Evolutionary conservation across 306 rosid species (phyloP), one percentile per base, ranked within the genome.

Genomic region (Sphenostylis stenocarpa): DNA sequence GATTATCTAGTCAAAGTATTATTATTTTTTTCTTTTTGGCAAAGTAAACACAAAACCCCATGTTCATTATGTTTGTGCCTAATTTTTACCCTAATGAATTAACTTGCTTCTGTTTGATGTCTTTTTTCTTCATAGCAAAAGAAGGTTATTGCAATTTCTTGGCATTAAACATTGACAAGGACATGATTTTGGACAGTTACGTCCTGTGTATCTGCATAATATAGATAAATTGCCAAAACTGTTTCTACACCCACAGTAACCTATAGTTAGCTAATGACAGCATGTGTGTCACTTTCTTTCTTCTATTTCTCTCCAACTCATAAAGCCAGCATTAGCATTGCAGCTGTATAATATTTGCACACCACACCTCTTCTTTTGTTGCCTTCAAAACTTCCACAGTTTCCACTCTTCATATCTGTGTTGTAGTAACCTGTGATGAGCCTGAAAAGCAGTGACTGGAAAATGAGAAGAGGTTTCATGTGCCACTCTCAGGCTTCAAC

Each of bases 401-500:
- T 34, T 36, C 26, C 26, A 16, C 66, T 62, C 67, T 69, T 62
- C 39, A 17, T 41, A 41, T 74, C 67, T n/a, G 48, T 64, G 38
- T 45, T 55, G 24, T 47, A 38, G 34, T 73, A 61, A 14, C 5
- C 38, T 68, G 38, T 34, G 44, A 87, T 83, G 87, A 91, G 67
- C 70, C 62, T 67, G 82, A 87, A 83, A 70, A 80, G 26, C 66
- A 71, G 64, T 63, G 51, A 69, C 64, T 56, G 62, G 79, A 89
- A 76, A 53, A 82, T 85, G 81, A 78, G 81, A 61, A 77, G 70
- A 12, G 96, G 92, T 2, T 93, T 93, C 84, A 91, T 84, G 97
- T 93, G 98, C 83, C 97, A 87, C 16, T 88, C 94, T 67, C 84
- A 77, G n/a, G 90, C 90, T 2, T 83, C 98, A 72, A 90, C 96